Conservation (phyloP, 352 stramenopile species). For the Phytopythium chamaehyphon region DNA sequence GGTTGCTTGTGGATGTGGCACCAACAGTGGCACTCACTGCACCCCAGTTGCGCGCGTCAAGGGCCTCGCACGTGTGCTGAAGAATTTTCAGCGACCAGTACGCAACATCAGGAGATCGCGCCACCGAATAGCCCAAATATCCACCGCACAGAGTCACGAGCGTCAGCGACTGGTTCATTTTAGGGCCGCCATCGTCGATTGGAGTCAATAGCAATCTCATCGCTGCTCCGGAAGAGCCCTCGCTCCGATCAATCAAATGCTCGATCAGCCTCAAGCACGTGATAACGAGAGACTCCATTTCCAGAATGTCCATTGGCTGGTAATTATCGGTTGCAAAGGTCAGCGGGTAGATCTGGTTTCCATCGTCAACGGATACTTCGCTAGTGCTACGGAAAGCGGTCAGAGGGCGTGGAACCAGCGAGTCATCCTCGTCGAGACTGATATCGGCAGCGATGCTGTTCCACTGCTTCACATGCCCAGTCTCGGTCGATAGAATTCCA, state of each 20-base stretch:
- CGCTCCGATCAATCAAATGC: conserved; percentile 21
- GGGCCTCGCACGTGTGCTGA: conserved; percentile 31
- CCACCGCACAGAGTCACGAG: conserved; percentile 46
- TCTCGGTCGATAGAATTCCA: conserved; percentile 19
- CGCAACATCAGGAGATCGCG: conserved; percentile 30
- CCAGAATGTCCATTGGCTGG: conserved; percentile 11
- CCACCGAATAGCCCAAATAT: conserved; percentile 45
- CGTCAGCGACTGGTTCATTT: conserved; percentile 34
- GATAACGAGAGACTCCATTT: conserved; percentile 36
- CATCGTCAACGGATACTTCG: background rate
- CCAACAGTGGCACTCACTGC: conserved; percentile 1
- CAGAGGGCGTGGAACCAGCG: background rate
- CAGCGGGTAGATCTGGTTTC: conserved; percentile 21
- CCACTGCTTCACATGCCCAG: conserved; percentile 14
- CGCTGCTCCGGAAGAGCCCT: background rate
- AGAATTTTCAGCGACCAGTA: conserved; percentile 50
- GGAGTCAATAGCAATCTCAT: conserved; percentile 29
- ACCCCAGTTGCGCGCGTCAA: conserved; percentile 16
- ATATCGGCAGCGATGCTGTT: conserved; percentile 13
- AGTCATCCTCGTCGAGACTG: conserved; percentile 5
- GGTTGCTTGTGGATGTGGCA: conserved; percentile 15
- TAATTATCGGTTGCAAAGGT: conserved; percentile 26
- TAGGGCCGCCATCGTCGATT: conserved; percentile 38
- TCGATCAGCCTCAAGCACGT: conserved; percentile 44
- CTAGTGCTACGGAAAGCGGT: background rate